A percentile compares a stretch with the other conserved stretches of the same genome.
These are phyloP conservation scores for Dendrobium catenatum DNA, from an alignment of 106 monocot genomes.

Conservation along the genomic window DNA sequence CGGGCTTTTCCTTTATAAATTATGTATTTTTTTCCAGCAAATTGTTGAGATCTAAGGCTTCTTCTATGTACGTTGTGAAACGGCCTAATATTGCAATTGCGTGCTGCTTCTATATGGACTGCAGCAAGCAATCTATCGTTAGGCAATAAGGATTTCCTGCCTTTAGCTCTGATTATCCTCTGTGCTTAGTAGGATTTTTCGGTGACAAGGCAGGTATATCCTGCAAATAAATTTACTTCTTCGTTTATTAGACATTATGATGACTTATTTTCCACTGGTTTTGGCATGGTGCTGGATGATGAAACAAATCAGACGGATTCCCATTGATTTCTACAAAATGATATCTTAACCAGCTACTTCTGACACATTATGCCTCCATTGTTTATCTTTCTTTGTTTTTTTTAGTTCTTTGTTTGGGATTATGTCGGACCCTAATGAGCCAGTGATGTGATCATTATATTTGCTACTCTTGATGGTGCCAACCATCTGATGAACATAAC, in stretches of 20 bases:
- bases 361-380: conserved; percentile 8
- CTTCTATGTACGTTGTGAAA: too few relatives aligned
- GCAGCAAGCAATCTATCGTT: neutral
- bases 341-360: conserved; percentile 34
- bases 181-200: neutral
- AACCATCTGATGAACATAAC: conserved; percentile 31
- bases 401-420: neutral
- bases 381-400: neutral
- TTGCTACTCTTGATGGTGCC: conserved; percentile 48
- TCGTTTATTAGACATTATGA: neutral
- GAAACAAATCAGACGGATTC: conserved; percentile 28
- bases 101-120: neutral
- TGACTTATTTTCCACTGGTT: neutral
- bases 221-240: neutral
- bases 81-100: neutral
- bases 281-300: conserved; percentile 27
- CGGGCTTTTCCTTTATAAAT: too few relatives aligned
- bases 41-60: too few relatives aligned
- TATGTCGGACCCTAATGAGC: neutral
- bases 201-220: conserved; percentile 1
- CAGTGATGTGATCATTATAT: conserved; percentile 31
- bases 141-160: neutral
- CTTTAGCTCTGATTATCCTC: neutral
- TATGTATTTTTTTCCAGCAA: too few relatives aligned
- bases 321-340: conserved; percentile 24